A percentile compares a stretch with the other conserved stretches of the same genome.
phyloP scores from a whole-genome alignment of 1,284 basidiomycete genomes.

The Rhodotorula sp. region DNA sequence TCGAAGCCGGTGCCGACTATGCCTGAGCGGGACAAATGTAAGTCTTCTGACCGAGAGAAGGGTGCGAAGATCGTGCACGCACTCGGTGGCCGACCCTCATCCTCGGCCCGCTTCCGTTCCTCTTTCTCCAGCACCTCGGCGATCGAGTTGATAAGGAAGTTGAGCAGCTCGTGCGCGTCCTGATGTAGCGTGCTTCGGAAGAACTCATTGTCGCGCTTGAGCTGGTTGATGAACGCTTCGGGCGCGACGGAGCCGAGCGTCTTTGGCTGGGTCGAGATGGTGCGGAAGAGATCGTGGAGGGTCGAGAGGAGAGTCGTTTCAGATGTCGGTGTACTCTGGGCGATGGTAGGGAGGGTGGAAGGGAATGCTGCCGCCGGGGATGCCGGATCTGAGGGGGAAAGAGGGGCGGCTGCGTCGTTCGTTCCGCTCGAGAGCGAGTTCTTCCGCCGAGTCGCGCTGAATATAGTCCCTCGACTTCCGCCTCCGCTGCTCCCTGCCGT shows the following conservation, averaged over 20 bases:
- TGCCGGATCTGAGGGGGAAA: too few species aligned
- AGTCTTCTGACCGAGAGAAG: not conserved
- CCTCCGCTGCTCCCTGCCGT: too few species aligned
- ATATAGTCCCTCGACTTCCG: too few species aligned
- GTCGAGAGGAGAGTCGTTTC: conserved; percentile 75
- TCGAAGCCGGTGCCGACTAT: conserved; percentile 42
- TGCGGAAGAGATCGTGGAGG: conserved; percentile 80
- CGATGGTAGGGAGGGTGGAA: too few species aligned
- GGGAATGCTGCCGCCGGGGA: too few species aligned
- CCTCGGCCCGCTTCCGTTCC: conserved; percentile 40
- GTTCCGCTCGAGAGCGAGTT: too few species aligned
- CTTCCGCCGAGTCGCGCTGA: too few species aligned
- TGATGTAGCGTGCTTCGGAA: conserved; percentile 79
- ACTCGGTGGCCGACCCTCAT: conserved; percentile 28
- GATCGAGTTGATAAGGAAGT: conserved; percentile 87
- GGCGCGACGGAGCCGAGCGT: conserved; percentile 78
- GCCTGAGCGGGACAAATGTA: conserved; percentile 48
- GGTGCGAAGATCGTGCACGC: not conserved
- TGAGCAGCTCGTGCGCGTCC: conserved; percentile 73
- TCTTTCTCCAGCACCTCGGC: conserved; percentile 87
- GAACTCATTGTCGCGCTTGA: conserved; percentile 80
- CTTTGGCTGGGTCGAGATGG: conserved; percentile 60
- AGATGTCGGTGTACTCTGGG: conserved; percentile 33
- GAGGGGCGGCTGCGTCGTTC: too few species aligned
- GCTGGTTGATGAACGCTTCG: conserved; percentile 81